Conservation (phyloP, 129 eudicot species). For the Logfia minima region DNA sequence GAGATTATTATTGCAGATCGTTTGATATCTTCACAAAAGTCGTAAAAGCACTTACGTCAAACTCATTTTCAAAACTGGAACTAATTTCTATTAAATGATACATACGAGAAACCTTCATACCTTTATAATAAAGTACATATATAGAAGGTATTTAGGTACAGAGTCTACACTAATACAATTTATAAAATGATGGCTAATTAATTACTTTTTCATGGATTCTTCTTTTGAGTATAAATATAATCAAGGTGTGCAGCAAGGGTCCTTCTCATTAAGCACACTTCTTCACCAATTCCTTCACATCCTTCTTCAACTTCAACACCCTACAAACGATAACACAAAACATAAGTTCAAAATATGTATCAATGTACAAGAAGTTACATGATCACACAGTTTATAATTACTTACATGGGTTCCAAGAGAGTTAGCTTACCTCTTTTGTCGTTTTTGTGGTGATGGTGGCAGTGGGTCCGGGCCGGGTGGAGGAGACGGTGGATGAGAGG, state of each 20-base stretch:
- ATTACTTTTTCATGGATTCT: conserved; percentile 33
- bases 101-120: conserved; percentile 13
- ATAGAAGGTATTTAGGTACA: neutral
- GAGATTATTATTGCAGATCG: too few species aligned
- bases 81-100: neutral
- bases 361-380: neutral
- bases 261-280: conserved; percentile 60
- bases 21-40: too few species aligned
- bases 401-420: neutral
- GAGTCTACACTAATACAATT: neutral
- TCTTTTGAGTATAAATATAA: conserved; percentile 58
- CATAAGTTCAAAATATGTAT: neutral
- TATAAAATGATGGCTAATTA: too few species aligned
- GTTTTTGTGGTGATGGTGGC: conserved; percentile 18
- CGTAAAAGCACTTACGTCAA: neutral
- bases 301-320: conserved; percentile 38
- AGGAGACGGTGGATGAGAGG: conserved; percentile 16
- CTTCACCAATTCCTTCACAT: conserved; percentile 46
- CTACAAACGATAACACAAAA: conserved; percentile 23
- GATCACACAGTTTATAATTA: neutral
- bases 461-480: conserved; percentile 38
- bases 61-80: neutral
- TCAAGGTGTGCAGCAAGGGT: conserved; percentile 68
- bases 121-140: neutral
- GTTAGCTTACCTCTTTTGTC: conserved; percentile 23